Base-by-base conservation (phyloP, 768 basidiomycete genomes). In the Udeniomyces megalosporus region DNA sequence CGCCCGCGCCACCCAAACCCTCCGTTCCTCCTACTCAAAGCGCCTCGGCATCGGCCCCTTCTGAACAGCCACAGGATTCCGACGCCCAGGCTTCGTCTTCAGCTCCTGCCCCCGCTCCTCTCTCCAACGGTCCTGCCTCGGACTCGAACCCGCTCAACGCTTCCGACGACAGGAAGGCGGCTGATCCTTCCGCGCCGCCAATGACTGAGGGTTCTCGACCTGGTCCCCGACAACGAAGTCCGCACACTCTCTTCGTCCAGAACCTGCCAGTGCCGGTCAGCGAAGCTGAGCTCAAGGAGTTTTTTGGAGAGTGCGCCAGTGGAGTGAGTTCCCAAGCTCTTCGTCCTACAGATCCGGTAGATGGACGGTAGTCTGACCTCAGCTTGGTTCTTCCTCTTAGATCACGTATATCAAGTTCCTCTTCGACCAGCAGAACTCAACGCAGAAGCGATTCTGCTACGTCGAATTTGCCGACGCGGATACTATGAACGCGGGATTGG, bases 191-290 rank as follows among this genome's bases (percentile, higher is more conserved):
- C n/a, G 14, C 62, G 28, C 26, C 62, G 12, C n/a, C 47, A 14
- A 44, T 29, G 45, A 51, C n/a, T n/a, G 22, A 32, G 32, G 15
- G 6, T 11, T 50, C 38, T 12, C 22, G n/a, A 3, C 28, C 29
- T 10, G 50, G 26, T n/a, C 3, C 50, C 42, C n/a, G 15, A 32
- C 8, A 31, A n/a, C 28, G 46, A 7, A 51, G 45, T 17, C 58
- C 51, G 45, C 45, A 46, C 44, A 91, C 88, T 8, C 78, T 90
- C 56, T 90, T 87, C 73, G 81, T 91, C 78, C 81, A 84, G 66
- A 77, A 84, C 75, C 72, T 77, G 20, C 73, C 76, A 4, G 67
- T 76, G 8, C 70, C 78, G 14, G 76, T 80, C 5, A 79, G 72
- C 11, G 88, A 91, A 67, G 67, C 72, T 0, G 86, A 88, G 52